A percentile compares a stretch with the other conserved stretches of the same genome.
phyloP scores from a whole-genome alignment of 2,329 filamentous ascomycete species.

The Diplodia sapinea region DNA sequence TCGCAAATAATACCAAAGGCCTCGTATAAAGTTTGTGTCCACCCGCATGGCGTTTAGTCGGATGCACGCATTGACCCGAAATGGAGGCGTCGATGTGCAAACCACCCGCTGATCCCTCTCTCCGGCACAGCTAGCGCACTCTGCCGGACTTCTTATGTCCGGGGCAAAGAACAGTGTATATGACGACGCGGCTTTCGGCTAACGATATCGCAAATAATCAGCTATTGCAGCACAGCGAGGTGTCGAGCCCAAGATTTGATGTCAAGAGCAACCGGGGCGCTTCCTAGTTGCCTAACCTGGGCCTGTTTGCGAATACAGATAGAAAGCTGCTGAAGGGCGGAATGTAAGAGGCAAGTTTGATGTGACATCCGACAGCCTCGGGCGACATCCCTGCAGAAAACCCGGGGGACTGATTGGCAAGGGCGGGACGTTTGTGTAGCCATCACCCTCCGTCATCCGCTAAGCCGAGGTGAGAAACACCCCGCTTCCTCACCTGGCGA shows the following conservation, averaged over 20 bases:
- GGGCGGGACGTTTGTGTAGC: neutral
- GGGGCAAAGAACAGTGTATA: neutral
- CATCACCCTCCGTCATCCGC: neutral
- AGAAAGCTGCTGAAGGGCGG: neutral
- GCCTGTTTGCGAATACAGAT: neutral
- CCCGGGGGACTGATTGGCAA: conserved; percentile 8
- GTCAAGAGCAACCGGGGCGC: neutral
- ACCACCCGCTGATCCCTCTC: conserved; percentile 14
- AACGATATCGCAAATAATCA: neutral
- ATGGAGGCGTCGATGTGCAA: neutral
- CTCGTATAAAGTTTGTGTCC: neutral
- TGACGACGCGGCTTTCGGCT: neutral
- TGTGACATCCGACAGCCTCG: neutral
- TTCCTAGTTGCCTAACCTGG: too few relatives aligned
- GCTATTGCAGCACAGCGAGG: neutral
- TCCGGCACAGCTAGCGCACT: neutral
- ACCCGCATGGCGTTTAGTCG: neutral
- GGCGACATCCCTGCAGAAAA: neutral
- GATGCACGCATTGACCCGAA: neutral
- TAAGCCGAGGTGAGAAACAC: neutral
- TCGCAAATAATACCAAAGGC: neutral
- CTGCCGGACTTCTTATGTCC: neutral
- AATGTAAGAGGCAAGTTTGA: too few relatives aligned
- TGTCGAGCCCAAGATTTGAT: neutral
- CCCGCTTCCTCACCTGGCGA: neutral